Percentiles rank a stretch among this genome's conserved stretches.
phyloP scores from a whole-genome alignment of 2,329 filamentous ascomycete species.

The Scedosporium apiospermum region DNA sequence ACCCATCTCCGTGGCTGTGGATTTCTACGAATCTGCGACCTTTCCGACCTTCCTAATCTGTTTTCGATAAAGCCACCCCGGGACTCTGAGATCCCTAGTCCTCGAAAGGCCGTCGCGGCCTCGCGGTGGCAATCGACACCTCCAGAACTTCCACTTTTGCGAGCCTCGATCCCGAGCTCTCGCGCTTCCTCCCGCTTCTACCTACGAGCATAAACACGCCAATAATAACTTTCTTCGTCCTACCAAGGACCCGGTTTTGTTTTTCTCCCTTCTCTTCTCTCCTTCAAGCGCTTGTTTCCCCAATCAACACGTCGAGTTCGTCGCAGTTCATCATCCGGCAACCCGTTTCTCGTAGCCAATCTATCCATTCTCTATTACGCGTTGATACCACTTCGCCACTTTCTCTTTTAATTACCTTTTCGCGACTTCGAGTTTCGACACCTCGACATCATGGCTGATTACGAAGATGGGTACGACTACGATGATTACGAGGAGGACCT shows the following conservation, averaged over 20 bases:
- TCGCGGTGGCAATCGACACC: slow-evolving; percentile 1
- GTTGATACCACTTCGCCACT: not conserved
- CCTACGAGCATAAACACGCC: not conserved
- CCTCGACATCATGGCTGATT: slow-evolving; percentile 39
- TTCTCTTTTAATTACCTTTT: not conserved
- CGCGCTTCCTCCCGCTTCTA: not conserved
- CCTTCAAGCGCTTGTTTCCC: not conserved
- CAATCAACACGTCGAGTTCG: not conserved
- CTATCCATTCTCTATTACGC: not conserved
- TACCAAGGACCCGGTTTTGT: not conserved
- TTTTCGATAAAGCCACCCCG: not conserved
- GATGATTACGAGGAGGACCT: slow-evolving; percentile 60
- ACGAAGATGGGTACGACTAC: slow-evolving; percentile 53
- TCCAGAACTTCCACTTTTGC: not conserved
- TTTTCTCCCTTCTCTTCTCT: not conserved
- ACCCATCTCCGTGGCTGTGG: not conserved
- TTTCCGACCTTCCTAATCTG: not conserved
- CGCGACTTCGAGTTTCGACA: not conserved
- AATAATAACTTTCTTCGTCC: not conserved
- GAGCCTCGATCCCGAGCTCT: not conserved
- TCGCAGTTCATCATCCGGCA: not conserved
- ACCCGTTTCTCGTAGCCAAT: not conserved
- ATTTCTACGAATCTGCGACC: not conserved
- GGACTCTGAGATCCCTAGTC: not conserved
- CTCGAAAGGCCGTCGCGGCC: slow-evolving; percentile 4